Evolutionary conservation across 176 grass and related monocot genomes (phyloP).

Genomic region (Panicum miliaceum): DNA sequence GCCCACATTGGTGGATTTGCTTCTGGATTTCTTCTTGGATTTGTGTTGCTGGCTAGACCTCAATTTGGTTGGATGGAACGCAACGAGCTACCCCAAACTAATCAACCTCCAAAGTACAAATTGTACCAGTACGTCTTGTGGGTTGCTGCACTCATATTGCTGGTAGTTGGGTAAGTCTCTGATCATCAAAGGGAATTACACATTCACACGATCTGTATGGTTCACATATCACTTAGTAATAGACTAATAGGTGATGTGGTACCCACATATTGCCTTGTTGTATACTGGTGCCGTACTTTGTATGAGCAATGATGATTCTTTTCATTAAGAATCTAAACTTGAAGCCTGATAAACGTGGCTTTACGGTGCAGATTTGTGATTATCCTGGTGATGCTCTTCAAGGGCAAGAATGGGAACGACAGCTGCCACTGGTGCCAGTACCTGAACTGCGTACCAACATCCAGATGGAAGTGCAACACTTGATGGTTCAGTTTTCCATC

Average conservation of each 20-base stretch:
- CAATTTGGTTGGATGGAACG: constrained; percentile 91
- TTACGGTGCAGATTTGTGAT: constrained; percentile 57
- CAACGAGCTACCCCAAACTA: constrained; percentile 65
- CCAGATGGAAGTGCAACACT: constrained; percentile 76
- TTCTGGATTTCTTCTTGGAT: constrained; percentile 81
- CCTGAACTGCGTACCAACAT: constrained; percentile 86
- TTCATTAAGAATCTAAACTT: not conserved
- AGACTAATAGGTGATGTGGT: not conserved
- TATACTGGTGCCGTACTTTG: constrained; percentile 5
- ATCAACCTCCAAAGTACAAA: constrained; percentile 81
- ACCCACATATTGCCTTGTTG: not conserved
- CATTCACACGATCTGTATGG: not conserved
- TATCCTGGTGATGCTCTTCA: constrained; percentile 79
- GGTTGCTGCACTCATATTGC: constrained; percentile 60
- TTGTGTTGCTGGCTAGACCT: constrained; percentile 75
- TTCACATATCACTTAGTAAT: not conserved
- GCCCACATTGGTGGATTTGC: constrained; percentile 79
- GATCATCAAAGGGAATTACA: not conserved
- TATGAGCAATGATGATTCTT: not conserved
- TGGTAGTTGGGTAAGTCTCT: constrained; percentile 70
- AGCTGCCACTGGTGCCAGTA: constrained; percentile 93
- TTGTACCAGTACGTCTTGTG: constrained; percentile 80
- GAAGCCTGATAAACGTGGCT: constrained; percentile 27
- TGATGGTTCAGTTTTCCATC: constrained; percentile 24
- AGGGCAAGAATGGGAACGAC: constrained; percentile 91